These are phyloP conservation scores for Termitomyces sp. DNA, from an alignment of 768 basidiomycete species.

Conservation along the genomic window DNA sequence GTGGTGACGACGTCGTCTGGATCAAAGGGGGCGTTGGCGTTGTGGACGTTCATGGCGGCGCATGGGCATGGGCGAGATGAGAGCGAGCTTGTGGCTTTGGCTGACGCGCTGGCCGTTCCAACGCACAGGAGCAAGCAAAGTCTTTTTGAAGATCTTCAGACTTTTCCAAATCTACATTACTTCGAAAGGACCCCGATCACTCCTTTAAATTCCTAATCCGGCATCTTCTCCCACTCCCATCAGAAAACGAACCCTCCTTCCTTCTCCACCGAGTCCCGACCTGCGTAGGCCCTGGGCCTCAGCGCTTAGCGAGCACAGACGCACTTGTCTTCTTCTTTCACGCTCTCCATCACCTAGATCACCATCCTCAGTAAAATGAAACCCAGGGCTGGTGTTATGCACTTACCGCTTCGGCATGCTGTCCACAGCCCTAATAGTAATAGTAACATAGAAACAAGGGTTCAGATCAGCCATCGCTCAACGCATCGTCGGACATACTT, in stretches of 20 bases:
- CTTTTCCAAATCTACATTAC: slow-evolving; percentile 29
- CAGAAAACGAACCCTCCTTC: slow-evolving; percentile 7
- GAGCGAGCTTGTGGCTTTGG: no score
- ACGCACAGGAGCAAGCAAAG: no score
- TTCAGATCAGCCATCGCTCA: slow-evolving; percentile 8
- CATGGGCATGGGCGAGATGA: no score
- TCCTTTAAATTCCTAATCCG: slow-evolving; percentile 13
- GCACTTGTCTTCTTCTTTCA: slow-evolving; percentile 49
- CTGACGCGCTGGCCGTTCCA: no score
- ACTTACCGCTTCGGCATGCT: slow-evolving; percentile 63
- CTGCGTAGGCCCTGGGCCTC: no score
- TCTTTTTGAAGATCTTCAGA: slow-evolving; percentile 17
- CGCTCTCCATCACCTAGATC: slow-evolving; percentile 43
- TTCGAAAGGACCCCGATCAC: slow-evolving; percentile 27
- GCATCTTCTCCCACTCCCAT: slow-evolving; percentile 20
- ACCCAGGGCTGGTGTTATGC: no score
- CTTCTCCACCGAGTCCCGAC: no score
- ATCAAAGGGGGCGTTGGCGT: no score
- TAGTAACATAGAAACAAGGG: no score
- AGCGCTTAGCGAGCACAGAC: slow-evolving; percentile 27
- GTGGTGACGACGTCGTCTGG: no score
- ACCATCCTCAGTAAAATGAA: no score
- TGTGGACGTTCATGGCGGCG: no score
- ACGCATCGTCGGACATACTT: slow-evolving; percentile 21
- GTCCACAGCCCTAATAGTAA: slow-evolving; percentile 71